Evolutionary conservation across 116 monocot genomes (phyloP).

Genomic region (Papilionanthe hybrid): DNA sequence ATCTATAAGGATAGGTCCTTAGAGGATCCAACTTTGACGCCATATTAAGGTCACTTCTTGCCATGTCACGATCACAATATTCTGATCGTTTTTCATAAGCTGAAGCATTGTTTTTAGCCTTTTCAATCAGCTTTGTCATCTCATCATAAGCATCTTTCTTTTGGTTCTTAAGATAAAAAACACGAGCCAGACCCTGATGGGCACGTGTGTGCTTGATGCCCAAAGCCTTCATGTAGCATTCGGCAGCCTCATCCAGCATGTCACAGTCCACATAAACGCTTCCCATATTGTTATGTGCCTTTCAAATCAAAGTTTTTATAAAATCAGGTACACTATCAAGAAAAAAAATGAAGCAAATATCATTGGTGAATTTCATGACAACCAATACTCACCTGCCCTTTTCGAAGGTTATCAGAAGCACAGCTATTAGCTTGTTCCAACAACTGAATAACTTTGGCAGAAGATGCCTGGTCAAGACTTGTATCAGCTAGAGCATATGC

Average conservation of each 20-base stretch:
- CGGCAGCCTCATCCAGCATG: slow-evolving; percentile 72
- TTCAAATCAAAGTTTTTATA: slow-evolving; percentile 1
- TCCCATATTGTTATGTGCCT: slow-evolving; percentile 98
- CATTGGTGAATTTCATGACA: neutral
- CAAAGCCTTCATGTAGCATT: slow-evolving; percentile 84
- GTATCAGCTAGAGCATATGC: slow-evolving; percentile 89
- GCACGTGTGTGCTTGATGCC: slow-evolving; percentile 95
- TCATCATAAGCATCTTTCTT: slow-evolving; percentile 91
- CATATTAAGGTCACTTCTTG: slow-evolving; percentile 70
- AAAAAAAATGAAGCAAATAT: neutral
- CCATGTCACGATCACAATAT: slow-evolving; percentile 93
- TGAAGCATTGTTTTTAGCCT: slow-evolving; percentile 82
- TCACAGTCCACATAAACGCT: slow-evolving; percentile 87
- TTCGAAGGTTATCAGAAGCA: slow-evolving; percentile 92
- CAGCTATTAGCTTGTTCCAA: slow-evolving; percentile 84
- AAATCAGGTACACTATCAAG: neutral
- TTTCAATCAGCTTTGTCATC: slow-evolving; percentile 95
- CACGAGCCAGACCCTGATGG: slow-evolving; percentile 92
- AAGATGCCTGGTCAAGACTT: slow-evolving; percentile 50
- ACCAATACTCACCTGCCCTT: slow-evolving; percentile 69
- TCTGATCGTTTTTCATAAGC: slow-evolving; percentile 98
- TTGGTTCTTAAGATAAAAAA: slow-evolving; percentile 76
- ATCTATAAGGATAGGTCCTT: slow-evolving; percentile 95
- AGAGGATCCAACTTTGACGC: slow-evolving; percentile 82
- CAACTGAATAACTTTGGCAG: slow-evolving; percentile 65